Percentiles rank a stretch among this genome's conserved stretches.
phyloP scores from a whole-genome alignment of 768 basidiomycete species.

The Lactarius akahatsu region DNA sequence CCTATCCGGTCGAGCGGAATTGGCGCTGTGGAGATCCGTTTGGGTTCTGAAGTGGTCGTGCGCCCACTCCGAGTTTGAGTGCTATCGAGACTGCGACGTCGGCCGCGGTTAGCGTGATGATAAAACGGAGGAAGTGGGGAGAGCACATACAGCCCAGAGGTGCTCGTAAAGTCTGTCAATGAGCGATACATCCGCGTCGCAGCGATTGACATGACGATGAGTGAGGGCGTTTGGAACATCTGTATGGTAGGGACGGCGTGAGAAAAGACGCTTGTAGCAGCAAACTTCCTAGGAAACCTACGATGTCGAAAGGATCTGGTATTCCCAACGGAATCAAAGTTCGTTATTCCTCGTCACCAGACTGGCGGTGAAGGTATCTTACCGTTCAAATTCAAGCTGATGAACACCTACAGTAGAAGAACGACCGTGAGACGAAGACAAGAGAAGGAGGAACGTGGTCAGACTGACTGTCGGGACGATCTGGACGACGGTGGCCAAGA shows the following conservation, averaged over 20 bases:
- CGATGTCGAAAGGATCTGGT: not conserved
- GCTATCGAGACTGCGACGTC: not conserved
- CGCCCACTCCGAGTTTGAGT: not conserved
- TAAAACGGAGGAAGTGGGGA: too few species aligned
- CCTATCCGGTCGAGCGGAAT: constrained; percentile 6
- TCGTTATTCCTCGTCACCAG: not conserved
- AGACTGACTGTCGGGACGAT: constrained; percentile 4
- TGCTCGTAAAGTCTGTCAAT: not conserved
- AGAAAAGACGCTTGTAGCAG: not conserved
- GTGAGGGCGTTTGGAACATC: constrained; percentile 8
- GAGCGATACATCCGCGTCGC: constrained; percentile 20
- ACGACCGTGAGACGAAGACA: not conserved
- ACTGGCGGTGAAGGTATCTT: not conserved
- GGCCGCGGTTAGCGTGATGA: not conserved
- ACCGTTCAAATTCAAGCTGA: constrained; percentile 9
- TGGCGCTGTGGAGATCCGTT: not conserved
- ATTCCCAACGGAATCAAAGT: not conserved
- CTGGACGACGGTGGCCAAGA: not conserved
- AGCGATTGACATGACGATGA: constrained; percentile 4
- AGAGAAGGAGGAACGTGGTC: too few species aligned
- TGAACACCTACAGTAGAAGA: not conserved
- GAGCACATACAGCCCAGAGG: not conserved
- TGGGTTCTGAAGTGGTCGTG: not conserved
- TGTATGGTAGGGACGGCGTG: not conserved
- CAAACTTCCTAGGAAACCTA: not conserved